Evolutionary conservation across 176 grass and related monocot genomes (phyloP), one percentile per base, ranked within the genome.

Genomic region (Musa acuminata): DNA sequence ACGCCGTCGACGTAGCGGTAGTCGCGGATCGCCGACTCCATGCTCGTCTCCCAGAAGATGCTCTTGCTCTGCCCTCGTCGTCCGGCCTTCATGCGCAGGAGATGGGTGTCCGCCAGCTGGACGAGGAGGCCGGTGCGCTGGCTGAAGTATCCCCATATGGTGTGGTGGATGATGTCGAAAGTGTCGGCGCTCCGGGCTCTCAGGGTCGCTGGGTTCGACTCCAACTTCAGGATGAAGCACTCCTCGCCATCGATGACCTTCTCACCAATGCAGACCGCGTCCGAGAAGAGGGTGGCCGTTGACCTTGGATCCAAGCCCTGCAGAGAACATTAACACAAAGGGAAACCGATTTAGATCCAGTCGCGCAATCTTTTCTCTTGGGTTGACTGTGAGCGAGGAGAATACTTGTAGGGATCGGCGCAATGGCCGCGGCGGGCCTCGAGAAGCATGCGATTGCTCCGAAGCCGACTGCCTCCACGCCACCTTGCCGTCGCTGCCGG

Each of bases 151-250:
- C 95, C 95, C 95, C 95, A 99, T 53, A 99, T 87, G 9, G 88
- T 99, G 82, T 99, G 90, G 82, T 87, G 90, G 82, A 99, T 94
- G 82, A 99, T 91, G 78, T 99, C 86, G 63, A 99, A 86, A 55
- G 85, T 85, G 51, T 80, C 27, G 0, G 95, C 83, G 75, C 90
- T 91, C 75, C 90, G 80, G 8, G 90, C 85, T 10, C 77, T 81
- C 66, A 98, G 82, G 23, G 80, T 89, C 55, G 64, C 65, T 1
- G 85, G 71, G 75, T 80, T 88, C 9, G 90, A 88, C 76, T 99
- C 95, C 64, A 99, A 80, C 86, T 94, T 99, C 20, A 99, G 84
- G 82, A 99, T 94, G 86, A 99, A 99, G 83, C 95, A 99, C 78
- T 90, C 90, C 82, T 98, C 95, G 16, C 82, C 82, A 23, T 84